phyloP scores from a whole-genome alignment of 805 yeast genomes.

The Lachancea nothofagi region DNA sequence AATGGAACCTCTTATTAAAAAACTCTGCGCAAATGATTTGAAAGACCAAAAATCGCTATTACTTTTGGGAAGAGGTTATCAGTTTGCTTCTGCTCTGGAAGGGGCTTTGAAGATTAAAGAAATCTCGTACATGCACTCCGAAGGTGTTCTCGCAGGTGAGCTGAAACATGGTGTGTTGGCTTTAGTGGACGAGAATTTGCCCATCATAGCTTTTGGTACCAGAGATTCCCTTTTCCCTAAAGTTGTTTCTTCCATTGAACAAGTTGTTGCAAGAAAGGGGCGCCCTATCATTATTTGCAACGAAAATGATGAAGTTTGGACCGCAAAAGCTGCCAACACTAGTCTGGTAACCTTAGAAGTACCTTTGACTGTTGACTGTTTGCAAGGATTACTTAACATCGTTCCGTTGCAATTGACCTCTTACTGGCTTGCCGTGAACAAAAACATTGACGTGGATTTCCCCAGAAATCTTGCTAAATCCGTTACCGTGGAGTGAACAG shows the following conservation, averaged over 20 bases:
- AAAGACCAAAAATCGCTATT: conserved; percentile 81
- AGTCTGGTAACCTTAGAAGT: conserved; percentile 75
- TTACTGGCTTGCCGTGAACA: conserved; percentile 92
- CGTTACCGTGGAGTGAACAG: conserved; percentile 81
- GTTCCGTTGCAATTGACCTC: conserved; percentile 93
- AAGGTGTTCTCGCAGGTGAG: conserved; percentile 98
- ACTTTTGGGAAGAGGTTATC: conserved; percentile 95
- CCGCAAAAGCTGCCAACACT: conserved; percentile 33
- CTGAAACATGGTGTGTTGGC: conserved; percentile 98
- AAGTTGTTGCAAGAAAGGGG: conserved; percentile 95
- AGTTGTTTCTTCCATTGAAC: conserved; percentile 91
- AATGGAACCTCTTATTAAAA: conserved; percentile 68
- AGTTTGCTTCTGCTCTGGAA: conserved; percentile 93
- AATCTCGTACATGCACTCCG: conserved; percentile 97
- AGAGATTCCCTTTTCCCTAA: conserved; percentile 94
- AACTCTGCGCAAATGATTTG: conserved; percentile 65
- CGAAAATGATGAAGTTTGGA: conserved; percentile 64
- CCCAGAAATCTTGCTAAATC: conserved; percentile 98
- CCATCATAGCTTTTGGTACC: conserved; percentile 93
- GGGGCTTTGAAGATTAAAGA: conserved; percentile 98
- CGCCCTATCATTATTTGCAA: conserved; percentile 91
- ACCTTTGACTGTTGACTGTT: conserved; percentile 93
- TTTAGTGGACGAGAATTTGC: conserved; percentile 86
- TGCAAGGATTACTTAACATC: conserved; percentile 92
- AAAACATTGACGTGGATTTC: conserved; percentile 96